These are phyloP conservation scores for Colletotrichum australisinense DNA, from an alignment of 2,329 filamentous ascomycete species.

Conservation along the genomic window DNA sequence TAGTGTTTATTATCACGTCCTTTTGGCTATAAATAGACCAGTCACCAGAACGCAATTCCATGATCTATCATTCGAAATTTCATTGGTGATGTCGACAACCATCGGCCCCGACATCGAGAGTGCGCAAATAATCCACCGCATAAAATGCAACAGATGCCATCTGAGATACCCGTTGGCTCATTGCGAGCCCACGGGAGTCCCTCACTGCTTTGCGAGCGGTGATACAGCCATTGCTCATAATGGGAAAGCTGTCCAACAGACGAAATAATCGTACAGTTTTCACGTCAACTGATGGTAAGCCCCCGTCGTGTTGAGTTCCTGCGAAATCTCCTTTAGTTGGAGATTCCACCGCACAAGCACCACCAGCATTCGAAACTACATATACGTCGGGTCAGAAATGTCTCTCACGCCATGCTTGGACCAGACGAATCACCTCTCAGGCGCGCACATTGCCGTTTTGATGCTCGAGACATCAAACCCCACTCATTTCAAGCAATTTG, in stretches of 20 bases:
- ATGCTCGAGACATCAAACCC: background rate
- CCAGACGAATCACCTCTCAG: conserved; percentile 50
- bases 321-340: conserved; percentile 14
- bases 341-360: conserved; percentile 42
- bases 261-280: conserved; percentile 26
- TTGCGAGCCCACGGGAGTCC: too few species aligned
- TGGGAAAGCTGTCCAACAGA: conserved; percentile 6
- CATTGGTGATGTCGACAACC: too few species aligned
- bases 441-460: conserved; percentile 45
- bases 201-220: too few species aligned
- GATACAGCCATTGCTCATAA: background rate
- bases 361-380: conserved; percentile 48
- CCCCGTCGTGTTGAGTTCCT: conserved; percentile 17
- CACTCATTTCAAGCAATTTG: too few species aligned
- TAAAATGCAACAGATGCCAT: too few species aligned
- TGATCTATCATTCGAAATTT: background rate
- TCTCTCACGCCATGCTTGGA: conserved; percentile 26
- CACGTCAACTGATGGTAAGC: conserved; percentile 28
- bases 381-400: conserved; percentile 44
- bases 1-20: background rate
- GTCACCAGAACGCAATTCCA: too few species aligned
- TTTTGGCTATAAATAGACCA: background rate
- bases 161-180: too few species aligned
- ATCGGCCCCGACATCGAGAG: too few species aligned
- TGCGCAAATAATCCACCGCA: too few species aligned